phyloP scores from a whole-genome alignment of 202 grass and related monocot species.

The Saccharum hybrid region DNA sequence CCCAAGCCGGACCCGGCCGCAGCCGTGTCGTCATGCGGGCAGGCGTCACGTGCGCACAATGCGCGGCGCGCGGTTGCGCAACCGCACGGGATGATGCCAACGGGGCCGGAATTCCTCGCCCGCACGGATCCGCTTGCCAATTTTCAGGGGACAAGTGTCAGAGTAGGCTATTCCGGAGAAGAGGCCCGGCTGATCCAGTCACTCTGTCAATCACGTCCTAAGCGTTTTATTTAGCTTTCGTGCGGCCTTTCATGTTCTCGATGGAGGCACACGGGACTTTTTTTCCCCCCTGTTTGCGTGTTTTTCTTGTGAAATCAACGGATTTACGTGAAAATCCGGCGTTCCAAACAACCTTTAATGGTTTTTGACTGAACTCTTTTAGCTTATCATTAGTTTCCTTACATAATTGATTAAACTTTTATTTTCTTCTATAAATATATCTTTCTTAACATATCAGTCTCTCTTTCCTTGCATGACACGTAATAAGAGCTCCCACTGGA shows the following conservation, averaged over 20 bases:
- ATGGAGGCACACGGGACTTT: too few relatives aligned
- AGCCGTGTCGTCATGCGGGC: not conserved
- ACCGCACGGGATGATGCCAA: not conserved
- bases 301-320: too few relatives aligned
- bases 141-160: not conserved
- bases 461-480: not conserved
- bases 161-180: not conserved
- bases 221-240: not conserved
- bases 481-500: not conserved
- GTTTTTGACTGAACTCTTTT: too few relatives aligned
- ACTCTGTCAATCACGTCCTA: not conserved
- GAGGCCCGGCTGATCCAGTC: not conserved
- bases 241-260: too few relatives aligned
- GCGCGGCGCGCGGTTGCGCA: too few relatives aligned
- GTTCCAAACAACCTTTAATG: too few relatives aligned
- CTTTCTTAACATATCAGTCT: not conserved
- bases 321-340: too few relatives aligned
- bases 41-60: conserved; percentile 3
- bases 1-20: not conserved
- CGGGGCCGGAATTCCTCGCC: conserved; percentile 2
- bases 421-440: not conserved
- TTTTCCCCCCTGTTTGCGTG: too few relatives aligned
- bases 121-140: conserved; percentile 23
- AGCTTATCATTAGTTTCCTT: not conserved
- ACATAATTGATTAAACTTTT: not conserved